A percentile compares a stretch with the other conserved stretches of the same genome.
Conservation (phyloP, 306 rosid species). For the Dryas alaskensis region DNA sequence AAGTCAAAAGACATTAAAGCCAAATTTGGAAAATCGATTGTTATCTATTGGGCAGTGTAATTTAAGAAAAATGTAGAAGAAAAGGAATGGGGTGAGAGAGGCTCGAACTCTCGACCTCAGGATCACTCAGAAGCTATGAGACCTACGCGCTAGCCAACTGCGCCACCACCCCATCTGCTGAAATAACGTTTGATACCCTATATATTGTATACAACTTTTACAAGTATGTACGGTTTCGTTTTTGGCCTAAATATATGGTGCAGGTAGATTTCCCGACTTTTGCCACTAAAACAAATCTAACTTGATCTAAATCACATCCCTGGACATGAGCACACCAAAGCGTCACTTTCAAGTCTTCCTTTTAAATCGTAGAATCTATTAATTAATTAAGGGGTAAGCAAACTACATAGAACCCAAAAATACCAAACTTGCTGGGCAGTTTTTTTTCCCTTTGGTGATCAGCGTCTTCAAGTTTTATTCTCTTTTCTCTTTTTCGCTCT, state of each 20-base stretch:
- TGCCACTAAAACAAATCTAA: too few species aligned
- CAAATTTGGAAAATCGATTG: too few species aligned
- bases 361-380: neutral
- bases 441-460: neutral
- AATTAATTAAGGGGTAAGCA: neutral
- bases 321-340: neutral
- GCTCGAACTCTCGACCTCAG: constrained; percentile 48
- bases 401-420: constrained; percentile 8
- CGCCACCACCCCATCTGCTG: constrained; percentile 34
- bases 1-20: too few species aligned
- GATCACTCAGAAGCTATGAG: constrained; percentile 42
- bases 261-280: too few species aligned
- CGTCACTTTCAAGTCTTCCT: neutral
- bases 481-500: constrained; percentile 5
- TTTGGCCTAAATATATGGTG: too few species aligned
- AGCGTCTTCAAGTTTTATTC: neutral
- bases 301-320: too few species aligned
- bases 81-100: constrained; percentile 31
- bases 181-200: too few species aligned
- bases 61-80: too few species aligned
- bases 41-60: too few species aligned
- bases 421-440: constrained; percentile 39
- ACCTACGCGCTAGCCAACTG: constrained; percentile 49
- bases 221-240: too few species aligned
- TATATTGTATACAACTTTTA: too few species aligned